phyloP scores from a whole-genome alignment of 495 filamentous ascomycete genomes.

The Aspergillus diversus region DNA sequence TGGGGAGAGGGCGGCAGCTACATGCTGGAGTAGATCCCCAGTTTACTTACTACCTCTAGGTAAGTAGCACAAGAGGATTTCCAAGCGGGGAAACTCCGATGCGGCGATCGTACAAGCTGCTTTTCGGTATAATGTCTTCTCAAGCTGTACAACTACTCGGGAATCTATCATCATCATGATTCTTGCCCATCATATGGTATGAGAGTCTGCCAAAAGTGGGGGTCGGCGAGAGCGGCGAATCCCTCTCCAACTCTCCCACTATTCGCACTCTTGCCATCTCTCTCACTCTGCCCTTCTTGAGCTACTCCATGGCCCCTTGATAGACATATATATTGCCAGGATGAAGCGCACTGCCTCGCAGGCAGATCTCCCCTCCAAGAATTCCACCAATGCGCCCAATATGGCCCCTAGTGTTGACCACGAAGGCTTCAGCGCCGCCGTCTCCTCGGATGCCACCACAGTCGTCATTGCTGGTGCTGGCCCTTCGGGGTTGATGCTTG shows the following conservation, averaged over 20 bases:
- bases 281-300: neutral
- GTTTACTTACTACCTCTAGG: too few relatives aligned
- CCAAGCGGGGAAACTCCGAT: too few relatives aligned
- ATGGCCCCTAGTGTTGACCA: constrained; percentile 38
- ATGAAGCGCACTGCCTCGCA: constrained; percentile 16
- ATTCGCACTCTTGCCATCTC: neutral
- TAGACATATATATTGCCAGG: neutral
- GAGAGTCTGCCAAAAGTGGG: constrained; percentile 5
- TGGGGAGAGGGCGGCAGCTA: too few relatives aligned
- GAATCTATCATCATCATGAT: too few relatives aligned
- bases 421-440: constrained; percentile 25
- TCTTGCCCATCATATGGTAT: too few relatives aligned
- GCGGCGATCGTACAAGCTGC: too few relatives aligned
- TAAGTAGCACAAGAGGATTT: too few relatives aligned
- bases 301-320: neutral
- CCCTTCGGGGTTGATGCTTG: constrained; percentile 71
- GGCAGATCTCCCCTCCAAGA: neutral
- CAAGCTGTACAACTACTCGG: too few relatives aligned
- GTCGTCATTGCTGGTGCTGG: constrained; percentile 74
- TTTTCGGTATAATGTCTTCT: too few relatives aligned
- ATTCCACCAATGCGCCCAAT: neutral
- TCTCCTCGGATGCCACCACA: constrained; percentile 38
- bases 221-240: constrained; percentile 1
- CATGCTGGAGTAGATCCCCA: too few relatives aligned
- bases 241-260: neutral